phyloP scores from a whole-genome alignment of 2,329 filamentous ascomycete species.

The Neofusicoccum parvum region DNA sequence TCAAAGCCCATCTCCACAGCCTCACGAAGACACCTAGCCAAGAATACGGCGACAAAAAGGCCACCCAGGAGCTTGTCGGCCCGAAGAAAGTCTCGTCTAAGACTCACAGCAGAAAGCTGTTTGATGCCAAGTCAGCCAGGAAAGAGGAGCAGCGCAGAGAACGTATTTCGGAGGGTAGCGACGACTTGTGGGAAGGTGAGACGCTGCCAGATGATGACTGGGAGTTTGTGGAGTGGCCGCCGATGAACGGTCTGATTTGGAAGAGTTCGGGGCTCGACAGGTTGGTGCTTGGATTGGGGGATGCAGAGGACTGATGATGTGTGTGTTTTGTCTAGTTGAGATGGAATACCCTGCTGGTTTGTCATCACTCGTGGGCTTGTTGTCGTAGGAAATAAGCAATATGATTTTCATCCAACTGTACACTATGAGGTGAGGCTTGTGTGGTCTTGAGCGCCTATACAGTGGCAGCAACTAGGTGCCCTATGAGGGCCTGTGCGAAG shows the following conservation, averaged over 20 bases:
- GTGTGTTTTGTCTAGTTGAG: too few relatives aligned
- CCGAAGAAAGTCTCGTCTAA: neutral
- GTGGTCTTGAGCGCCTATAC: too few relatives aligned
- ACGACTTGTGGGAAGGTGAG: neutral
- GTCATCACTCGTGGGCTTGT: too few relatives aligned
- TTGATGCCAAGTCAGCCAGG: neutral
- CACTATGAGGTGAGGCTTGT: too few relatives aligned
- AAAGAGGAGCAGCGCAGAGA: neutral
- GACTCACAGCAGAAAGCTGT: neutral
- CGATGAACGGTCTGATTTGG: neutral
- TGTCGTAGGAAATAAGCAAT: too few relatives aligned
- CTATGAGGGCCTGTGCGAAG: too few relatives aligned
- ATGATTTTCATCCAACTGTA: too few relatives aligned
- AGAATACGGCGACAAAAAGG: neutral
- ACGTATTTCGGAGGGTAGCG: neutral
- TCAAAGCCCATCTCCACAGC: neutral
- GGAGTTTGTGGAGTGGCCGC: neutral
- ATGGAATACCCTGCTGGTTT: too few relatives aligned
- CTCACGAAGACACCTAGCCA: neutral
- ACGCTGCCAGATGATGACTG: neutral
- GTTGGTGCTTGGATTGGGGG: neutral
- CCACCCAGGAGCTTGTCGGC: neutral
- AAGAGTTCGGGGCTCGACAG: neutral
- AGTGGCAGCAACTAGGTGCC: too few relatives aligned
- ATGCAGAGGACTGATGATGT: neutral